phyloP scores from a whole-genome alignment of 345 rosid genomes.

The Passiflora organensis region DNA sequence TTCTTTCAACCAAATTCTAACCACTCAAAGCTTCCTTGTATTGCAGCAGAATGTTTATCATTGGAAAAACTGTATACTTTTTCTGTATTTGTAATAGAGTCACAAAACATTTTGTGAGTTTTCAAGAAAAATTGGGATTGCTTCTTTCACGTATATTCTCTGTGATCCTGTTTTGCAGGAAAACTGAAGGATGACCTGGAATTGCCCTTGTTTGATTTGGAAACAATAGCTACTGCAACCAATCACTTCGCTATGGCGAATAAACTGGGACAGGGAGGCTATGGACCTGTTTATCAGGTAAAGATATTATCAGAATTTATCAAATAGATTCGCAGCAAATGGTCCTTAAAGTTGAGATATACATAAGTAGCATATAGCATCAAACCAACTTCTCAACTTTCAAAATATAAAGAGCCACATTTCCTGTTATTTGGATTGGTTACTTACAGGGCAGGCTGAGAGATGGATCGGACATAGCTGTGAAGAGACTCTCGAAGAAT shows the following conservation, averaged over 20 bases:
- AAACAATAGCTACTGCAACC: conserved; percentile 19
- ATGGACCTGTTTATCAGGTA: conserved; percentile 30
- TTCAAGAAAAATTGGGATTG: too few relatives aligned
- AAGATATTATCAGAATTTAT: too few relatives aligned
- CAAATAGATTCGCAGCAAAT: too few relatives aligned
- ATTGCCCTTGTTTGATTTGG: conserved; percentile 18
- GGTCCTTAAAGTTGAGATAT: too few relatives aligned
- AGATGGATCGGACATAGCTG: conserved; percentile 10
- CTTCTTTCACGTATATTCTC: neutral
- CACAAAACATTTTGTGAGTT: too few relatives aligned
- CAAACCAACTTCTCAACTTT: too few relatives aligned
- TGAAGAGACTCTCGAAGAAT: conserved; percentile 8
- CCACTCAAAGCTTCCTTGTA: neutral
- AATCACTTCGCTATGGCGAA: conserved; percentile 13
- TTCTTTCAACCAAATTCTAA: neutral
- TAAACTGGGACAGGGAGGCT: conserved; percentile 33
- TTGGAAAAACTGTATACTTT: too few relatives aligned
- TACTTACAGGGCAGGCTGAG: conserved; percentile 9
- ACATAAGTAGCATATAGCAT: too few relatives aligned
- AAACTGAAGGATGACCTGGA: conserved; percentile 8
- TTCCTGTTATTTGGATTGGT: too few relatives aligned
- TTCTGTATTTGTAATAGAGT: too few relatives aligned
- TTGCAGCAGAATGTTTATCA: too few relatives aligned
- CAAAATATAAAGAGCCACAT: too few relatives aligned
- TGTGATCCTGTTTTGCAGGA: conserved; percentile 12